Evolutionary conservation across 2,329 filamentous ascomycete genomes (phyloP), one percentile per base, ranked within the genome.

Genomic region (Aspergillus spinulosporus): DNA sequence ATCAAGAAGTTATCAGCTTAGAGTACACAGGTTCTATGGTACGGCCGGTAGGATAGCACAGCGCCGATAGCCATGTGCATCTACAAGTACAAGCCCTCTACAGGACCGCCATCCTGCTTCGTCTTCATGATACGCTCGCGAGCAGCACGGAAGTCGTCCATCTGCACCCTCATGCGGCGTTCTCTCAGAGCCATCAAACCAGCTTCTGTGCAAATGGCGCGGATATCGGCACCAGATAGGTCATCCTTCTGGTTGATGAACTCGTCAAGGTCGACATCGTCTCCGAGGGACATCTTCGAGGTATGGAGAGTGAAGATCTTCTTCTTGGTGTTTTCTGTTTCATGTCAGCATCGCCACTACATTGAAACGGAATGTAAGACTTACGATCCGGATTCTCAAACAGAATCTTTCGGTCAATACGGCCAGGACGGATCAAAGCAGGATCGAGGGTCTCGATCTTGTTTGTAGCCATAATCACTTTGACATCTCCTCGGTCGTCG

Each of bases 391-490:
- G 86, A 68, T 87, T 88, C 76, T 88, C 86, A 62, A 88, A 88
- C 62, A 88, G 78, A 72, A 99, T 99, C 84, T 99, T 99, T 67
- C 94, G 88, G 76, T 99, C 94, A 74, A 99, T 99, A 83, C 94
- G 92, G 62, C 94, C 94, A 44, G 94, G 94, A 64, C 94, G 88
- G 71, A 99, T 99, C 65, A 99, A 82, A 14, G 94, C 94, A 54
- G 94, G 94, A 71, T 99, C 95, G 29, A 99, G 83, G 3, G 91
- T 96, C 66, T 99, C 95, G 65, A 99, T 99, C 85, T 99, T 99
- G 86, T 99, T 99, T 64, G 94, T 99, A 9, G 94, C 95, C 92
- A 99, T 97, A 75, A 99, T 93, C 60, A 99, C 94, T 82, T 99
- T 99, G 76, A 99, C 93, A 72, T 99, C 94, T 66, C 94, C 95